Conservation (phyloP, 192 early-diverging fungal genomes). For the Rhizoclosmatium sp. region DNA sequence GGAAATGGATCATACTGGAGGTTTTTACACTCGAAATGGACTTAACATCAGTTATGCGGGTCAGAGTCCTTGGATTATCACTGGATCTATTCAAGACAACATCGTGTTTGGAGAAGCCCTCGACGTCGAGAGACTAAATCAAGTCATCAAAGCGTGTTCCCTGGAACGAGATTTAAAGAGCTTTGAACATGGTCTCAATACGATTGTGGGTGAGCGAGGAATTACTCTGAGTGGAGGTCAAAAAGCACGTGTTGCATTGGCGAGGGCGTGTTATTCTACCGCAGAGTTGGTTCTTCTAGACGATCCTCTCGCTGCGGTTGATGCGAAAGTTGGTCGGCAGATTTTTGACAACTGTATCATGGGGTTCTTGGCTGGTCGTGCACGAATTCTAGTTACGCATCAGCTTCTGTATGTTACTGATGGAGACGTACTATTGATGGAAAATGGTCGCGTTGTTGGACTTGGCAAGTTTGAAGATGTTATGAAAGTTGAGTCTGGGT, state of each 20-base stretch:
- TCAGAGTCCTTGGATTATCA: slow-evolving; percentile 53
- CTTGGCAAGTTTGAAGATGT: slow-evolving; percentile 61
- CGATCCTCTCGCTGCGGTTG: slow-evolving; percentile 80
- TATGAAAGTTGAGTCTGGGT: slow-evolving; percentile 48
- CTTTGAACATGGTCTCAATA: slow-evolving; percentile 39
- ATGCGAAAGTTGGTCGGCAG: slow-evolving; percentile 66
- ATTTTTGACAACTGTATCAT: slow-evolving; percentile 70
- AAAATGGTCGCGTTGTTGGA: slow-evolving; percentile 68
- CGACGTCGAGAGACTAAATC: slow-evolving; percentile 24
- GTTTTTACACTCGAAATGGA: no score
- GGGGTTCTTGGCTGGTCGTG: slow-evolving; percentile 53
- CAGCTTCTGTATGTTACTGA: slow-evolving; percentile 67
- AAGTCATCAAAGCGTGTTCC: slow-evolving; percentile 56
- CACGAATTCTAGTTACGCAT: slow-evolving; percentile 72
- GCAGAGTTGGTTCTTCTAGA: slow-evolving; percentile 72
- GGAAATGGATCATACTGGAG: no score
- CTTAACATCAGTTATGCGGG: not conserved
- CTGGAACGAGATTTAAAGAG: slow-evolving; percentile 44
- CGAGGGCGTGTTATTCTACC: slow-evolving; percentile 65
- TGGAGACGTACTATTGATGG: slow-evolving; percentile 70
- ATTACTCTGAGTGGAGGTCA: slow-evolving; percentile 77
- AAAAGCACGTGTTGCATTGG: slow-evolving; percentile 64
- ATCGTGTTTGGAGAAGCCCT: slow-evolving; percentile 16
- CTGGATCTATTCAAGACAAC: slow-evolving; percentile 44
- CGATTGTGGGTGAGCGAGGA: slow-evolving; percentile 48